These are phyloP conservation scores for Yamadazyma philogaea DNA, from an alignment of 805 yeast genomes.

Conservation along the genomic window DNA sequence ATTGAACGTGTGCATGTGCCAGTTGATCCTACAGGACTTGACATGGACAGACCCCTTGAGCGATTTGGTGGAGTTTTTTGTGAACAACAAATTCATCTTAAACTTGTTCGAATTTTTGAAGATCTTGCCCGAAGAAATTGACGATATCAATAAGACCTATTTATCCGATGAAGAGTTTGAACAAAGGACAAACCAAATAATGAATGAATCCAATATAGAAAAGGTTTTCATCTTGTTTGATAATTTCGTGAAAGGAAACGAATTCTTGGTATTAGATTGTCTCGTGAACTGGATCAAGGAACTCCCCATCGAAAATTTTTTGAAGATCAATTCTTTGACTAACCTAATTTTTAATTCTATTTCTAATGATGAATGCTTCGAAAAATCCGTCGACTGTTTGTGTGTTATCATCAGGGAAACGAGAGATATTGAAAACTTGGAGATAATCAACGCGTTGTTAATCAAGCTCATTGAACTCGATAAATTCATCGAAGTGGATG, in stretches of 20 bases:
- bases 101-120: slow-evolving; percentile 74
- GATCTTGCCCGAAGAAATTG: slow-evolving; percentile 87
- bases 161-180: slow-evolving; percentile 79
- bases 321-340: slow-evolving; percentile 62
- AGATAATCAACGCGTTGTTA: slow-evolving; percentile 62
- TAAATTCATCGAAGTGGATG: slow-evolving; percentile 52
- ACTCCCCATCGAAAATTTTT: slow-evolving; percentile 67
- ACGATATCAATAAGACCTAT: slow-evolving; percentile 72
- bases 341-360: slow-evolving; percentile 58
- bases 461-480: slow-evolving; percentile 64
- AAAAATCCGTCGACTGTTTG: slow-evolving; percentile 83
- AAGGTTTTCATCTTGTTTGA: slow-evolving; percentile 64
- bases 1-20: slow-evolving; percentile 75
- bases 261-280: slow-evolving; percentile 57
- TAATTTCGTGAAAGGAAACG: slow-evolving; percentile 38
- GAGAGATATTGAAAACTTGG: slow-evolving; percentile 63
- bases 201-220: slow-evolving; percentile 54
- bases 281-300: slow-evolving; percentile 90
- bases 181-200: slow-evolving; percentile 57
- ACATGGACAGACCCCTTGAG: slow-evolving; percentile 69
- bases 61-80: slow-evolving; percentile 28
- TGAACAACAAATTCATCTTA: slow-evolving; percentile 8
- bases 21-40: slow-evolving; percentile 72
- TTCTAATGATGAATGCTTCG: slow-evolving; percentile 70
- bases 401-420: slow-evolving; percentile 79